These are phyloP conservation scores for Colletotrichum sp. DNA, from an alignment of 2,329 filamentous ascomycete species.

Conservation along the genomic window DNA sequence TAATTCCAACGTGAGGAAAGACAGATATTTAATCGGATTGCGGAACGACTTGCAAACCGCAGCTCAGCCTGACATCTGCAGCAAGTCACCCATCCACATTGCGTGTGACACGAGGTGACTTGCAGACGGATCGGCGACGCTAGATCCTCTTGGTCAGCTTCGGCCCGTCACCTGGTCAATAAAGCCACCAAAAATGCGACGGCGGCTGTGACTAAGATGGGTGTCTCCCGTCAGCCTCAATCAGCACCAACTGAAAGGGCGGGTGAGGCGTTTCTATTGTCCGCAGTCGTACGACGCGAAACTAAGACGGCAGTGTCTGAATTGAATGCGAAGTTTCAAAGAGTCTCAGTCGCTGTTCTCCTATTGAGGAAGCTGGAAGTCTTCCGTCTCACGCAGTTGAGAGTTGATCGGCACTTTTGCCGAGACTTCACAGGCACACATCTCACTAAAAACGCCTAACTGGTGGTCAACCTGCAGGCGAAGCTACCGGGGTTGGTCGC, in stretches of 20 bases:
- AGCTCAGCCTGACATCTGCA: not conserved
- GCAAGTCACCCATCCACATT: not conserved
- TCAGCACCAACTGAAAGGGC: not conserved
- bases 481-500: not conserved
- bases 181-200: not conserved
- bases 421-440: not conserved
- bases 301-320: too few species aligned
- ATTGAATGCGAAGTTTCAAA: not conserved
- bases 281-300: not conserved
- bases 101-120: not conserved
- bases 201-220: not conserved
- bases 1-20: not conserved
- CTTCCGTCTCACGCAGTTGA: not conserved
- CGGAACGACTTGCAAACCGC: not conserved
- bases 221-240: not conserved
- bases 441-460: not conserved
- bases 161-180: not conserved
- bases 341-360: not conserved
- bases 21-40: not conserved
- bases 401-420: not conserved
- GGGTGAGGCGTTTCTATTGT: not conserved
- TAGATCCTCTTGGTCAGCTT: not conserved
- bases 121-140: conserved; percentile 9
- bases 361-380: not conserved
- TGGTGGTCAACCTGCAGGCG: not conserved